These are phyloP conservation scores for Russula foetens DNA, from an alignment of 768 basidiomycete genomes.

Conservation along the genomic window DNA sequence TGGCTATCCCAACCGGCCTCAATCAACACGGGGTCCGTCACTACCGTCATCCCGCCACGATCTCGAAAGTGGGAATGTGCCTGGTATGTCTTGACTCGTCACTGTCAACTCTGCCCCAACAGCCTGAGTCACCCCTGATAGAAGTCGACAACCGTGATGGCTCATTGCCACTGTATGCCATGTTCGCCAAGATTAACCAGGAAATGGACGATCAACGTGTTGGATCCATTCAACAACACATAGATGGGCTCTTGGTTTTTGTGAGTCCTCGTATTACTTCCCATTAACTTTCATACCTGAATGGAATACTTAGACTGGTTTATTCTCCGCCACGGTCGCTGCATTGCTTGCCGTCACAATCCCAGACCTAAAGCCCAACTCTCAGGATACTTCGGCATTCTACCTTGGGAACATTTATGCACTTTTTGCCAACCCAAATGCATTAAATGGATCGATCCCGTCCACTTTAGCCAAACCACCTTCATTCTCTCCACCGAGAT, in stretches of 20 bases:
- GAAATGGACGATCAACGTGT: neutral
- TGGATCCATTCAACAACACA: neutral
- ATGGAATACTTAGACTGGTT: neutral
- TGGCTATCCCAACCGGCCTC: neutral
- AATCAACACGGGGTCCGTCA: no score
- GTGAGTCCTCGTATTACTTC: no score
- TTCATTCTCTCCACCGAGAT: no score
- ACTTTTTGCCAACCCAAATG: neutral
- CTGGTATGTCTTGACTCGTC: no score
- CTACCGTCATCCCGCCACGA: no score
- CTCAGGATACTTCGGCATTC: neutral
- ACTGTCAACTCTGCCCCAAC: no score
- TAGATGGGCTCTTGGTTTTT: neutral
- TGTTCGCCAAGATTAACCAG: neutral
- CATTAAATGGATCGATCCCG: neutral
- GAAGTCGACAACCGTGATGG: no score
- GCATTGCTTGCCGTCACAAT: neutral
- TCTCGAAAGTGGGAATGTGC: no score
- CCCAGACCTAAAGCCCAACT: neutral
- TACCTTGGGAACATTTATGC: no score
- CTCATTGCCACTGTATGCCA: neutral
- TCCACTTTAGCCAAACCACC: neutral
- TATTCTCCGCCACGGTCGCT: no score
- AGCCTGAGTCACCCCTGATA: no score
- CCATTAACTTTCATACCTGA: no score